Evolutionary conservation across 208 protist species (phyloP), one percentile per base, ranked within the genome.

Genomic region (Leishmania tarentolae): DNA sequence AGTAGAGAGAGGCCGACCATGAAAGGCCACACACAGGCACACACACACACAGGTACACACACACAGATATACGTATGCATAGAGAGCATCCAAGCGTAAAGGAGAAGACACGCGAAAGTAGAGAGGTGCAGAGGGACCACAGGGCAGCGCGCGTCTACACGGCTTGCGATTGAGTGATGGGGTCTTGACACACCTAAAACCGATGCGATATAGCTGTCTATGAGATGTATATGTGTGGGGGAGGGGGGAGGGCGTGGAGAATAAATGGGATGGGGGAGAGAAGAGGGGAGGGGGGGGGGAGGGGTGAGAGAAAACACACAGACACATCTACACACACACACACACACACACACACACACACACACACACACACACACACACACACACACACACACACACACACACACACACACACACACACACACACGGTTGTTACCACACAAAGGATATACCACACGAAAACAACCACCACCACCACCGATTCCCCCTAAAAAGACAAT

Each of bases 1-100:
- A 13, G 61, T 17, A 0, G 24, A 17, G 61, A 11, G 35, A 9
- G 1, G 35, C 63, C 35, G 19, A 11, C 59, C n/a, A 8, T 69
- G 35, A 1, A 44, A 42, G 65, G 24, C 9, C 6, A 73, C 4
- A 50, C 44, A 73, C 68, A 44, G 37, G 35, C 66, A 46, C 66
- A 46, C 66, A 71, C 66, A 71, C 66, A 46, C 68, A 46, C 66
- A 71, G 37, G 47, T 40, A 46, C 68, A 72, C 35, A 72, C 68
- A 72, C 35, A 72, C 68, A 52, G 4, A 72, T 42, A 72, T 15
- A 70, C 65, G 42, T 31, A 72, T 35, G 37, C 35, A 15, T 6
- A 46, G 28, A 13, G 19, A 24, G 37, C 68, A 72, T 13, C 28
- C 68, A 24, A 35, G 8, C 7, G 44, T 7, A 35, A 46, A 35